Base-by-base conservation (phyloP, 2,329 filamentous ascomycete species). In the Trichoderma guizhouense region DNA sequence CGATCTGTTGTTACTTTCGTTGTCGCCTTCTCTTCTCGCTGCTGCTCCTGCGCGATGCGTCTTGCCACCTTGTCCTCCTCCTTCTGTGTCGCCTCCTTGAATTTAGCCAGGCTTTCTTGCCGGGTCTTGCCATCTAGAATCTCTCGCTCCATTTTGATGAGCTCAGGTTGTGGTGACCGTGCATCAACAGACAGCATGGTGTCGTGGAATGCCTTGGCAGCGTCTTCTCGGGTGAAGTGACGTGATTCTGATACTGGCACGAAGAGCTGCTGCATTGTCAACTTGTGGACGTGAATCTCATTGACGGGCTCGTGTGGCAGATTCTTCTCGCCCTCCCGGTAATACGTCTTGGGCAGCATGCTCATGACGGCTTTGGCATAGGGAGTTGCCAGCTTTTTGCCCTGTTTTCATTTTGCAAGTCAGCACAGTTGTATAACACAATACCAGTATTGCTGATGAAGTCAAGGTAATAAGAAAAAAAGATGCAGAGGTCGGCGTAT, bases 331-430 rank as follows among this genome's bases (percentile, higher is more conserved):
- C 76, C 85, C 78, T 69, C 85, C 85, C 73, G 86, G 81, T 78
- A 90, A 79, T 83, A 83, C n/a, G 89, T 93, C 69, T 86, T 87
- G 3, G 94, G 94, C 6, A 98, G 84, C 94, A 98, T 97, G 39
- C 84, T 83, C 76, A 93, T 85, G 28, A 98, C 86, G 12, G 94
- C 93, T 71, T 88, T 87, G 28, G 91, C 87, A 81, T 98, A 98
- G 14, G 93, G 91, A 30, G 84, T 86, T 3, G 94, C 94, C 47
- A 97, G 83, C 73, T 85, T 87, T 84, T 95, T 94, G 71, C 89
- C 90, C 95, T 97, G 73, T 76, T 69, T 64, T 21, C 26, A 14
- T 9, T 43, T n/a, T 7, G 18, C 34, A 28, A 63, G 76, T 81
- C 71, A 81, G 79, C 72, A 58, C 24, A 32, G 9, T 7, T 28